Conservation (phyloP, 495 filamentous ascomycete genomes). For the Aspergillus haitiensis region DNA sequence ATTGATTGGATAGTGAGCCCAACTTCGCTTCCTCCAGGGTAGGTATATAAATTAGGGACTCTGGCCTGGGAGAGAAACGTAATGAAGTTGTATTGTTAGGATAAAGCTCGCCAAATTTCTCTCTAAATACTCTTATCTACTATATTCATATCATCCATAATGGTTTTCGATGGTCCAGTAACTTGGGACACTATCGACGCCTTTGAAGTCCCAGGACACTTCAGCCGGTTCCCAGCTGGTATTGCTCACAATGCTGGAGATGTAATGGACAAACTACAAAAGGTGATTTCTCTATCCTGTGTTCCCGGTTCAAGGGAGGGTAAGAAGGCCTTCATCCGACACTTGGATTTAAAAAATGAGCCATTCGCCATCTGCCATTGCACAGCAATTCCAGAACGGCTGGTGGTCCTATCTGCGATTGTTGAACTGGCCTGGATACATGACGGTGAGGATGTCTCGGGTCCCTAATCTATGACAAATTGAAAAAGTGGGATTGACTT, state of each 20-base stretch:
- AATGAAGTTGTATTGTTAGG: background rate
- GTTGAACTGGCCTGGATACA: slow-evolving; percentile 6
- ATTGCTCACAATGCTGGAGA: background rate
- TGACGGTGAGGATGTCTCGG: slow-evolving; percentile 2
- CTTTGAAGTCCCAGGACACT: background rate
- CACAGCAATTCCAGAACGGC: slow-evolving; percentile 10
- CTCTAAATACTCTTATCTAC: background rate
- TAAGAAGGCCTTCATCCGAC: slow-evolving; percentile 5
- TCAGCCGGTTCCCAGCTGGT: background rate
- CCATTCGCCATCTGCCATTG: slow-evolving; percentile 15
- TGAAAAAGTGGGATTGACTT: background rate
- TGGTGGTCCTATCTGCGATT: background rate
- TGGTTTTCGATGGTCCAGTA: background rate
- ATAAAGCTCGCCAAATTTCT: background rate
- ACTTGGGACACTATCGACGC: background rate
- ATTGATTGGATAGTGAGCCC: background rate
- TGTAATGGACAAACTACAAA: background rate
- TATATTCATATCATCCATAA: background rate
- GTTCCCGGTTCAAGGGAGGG: background rate
- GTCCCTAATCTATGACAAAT: background rate
- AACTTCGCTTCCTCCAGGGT: background rate
- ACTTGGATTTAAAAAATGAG: background rate
- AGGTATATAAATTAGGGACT: background rate
- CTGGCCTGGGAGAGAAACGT: background rate
- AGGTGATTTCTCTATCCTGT: background rate